Evolutionary conservation across 768 basidiomycete species (phyloP).

Genomic region (Mycena maculata): DNA sequence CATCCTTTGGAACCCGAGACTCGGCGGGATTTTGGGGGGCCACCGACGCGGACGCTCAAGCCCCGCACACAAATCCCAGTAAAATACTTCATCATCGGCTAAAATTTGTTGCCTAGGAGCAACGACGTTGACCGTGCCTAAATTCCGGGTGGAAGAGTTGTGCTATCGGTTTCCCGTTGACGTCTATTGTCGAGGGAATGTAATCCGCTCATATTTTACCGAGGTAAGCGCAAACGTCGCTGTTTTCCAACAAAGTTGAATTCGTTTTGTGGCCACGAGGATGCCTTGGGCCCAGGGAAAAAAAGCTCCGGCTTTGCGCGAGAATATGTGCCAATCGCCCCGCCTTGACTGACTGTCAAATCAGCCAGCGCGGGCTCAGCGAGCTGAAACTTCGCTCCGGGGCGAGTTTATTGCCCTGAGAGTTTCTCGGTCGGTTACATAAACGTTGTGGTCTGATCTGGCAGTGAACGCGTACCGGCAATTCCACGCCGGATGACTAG

Average conservation of each 20-base stretch:
- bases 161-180: slow-evolving; percentile 46
- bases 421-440: neutral
- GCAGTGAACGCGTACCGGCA: neutral
- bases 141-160: slow-evolving; percentile 35
- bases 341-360: slow-evolving; percentile 37
- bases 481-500: no score
- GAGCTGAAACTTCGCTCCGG: slow-evolving; percentile 39
- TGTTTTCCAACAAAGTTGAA: neutral
- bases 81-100: slow-evolving; percentile 3
- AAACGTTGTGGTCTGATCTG: neutral
- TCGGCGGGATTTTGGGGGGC: neutral
- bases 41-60: neutral
- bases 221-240: slow-evolving; percentile 25
- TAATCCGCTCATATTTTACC: slow-evolving; percentile 40
- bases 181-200: slow-evolving; percentile 47
- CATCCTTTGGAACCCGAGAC: neutral
- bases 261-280: neutral
- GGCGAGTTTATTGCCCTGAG: no score
- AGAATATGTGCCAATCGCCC: slow-evolving; percentile 44
- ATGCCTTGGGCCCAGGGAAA: neutral
- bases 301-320: neutral
- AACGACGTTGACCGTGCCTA: slow-evolving; percentile 31
- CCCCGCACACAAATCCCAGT: neutral
- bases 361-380: slow-evolving; percentile 24
- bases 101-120: neutral